phyloP scores from a whole-genome alignment of 78 protist genomes.

The Bigelowiella natans region DNA sequence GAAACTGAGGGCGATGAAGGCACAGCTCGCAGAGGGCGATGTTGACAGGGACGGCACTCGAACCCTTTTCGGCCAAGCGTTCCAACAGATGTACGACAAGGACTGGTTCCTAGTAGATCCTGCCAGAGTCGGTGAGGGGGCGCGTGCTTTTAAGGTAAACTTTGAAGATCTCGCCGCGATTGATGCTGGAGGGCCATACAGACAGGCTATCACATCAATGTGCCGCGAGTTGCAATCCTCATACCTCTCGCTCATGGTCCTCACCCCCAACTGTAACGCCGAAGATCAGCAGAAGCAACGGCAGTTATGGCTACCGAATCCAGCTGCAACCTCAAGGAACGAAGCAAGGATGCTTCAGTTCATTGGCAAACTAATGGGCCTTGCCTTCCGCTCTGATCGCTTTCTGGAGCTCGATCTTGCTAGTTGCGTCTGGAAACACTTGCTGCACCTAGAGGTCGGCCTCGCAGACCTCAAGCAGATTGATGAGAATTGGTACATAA shows the following conservation, averaged over 20 bases:
- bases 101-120: no score
- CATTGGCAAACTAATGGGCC: conserved; percentile 35
- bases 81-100: no score
- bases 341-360: conserved; percentile 17
- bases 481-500: no score
- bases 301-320: conserved; percentile 34
- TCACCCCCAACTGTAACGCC: conserved; percentile 36
- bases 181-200: conserved; percentile 47
- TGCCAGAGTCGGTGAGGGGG: background rate
- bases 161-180: conserved; percentile 26
- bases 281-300: conserved; percentile 21
- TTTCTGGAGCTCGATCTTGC: conserved; percentile 33
- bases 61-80: no score
- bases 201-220: conserved; percentile 18
- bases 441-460: conserved; percentile 8
- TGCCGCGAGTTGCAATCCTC: conserved; percentile 32
- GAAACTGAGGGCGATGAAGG: no score
- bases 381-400: conserved; percentile 12
- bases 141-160: background rate
- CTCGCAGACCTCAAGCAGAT: background rate
- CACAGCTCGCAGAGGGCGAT: no score
- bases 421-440: conserved; percentile 36
- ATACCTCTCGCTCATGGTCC: conserved; percentile 11
- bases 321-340: background rate
- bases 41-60: no score